Conservation (phyloP, 352 stramenopile species). For the Phytophthora cryptogea region DNA sequence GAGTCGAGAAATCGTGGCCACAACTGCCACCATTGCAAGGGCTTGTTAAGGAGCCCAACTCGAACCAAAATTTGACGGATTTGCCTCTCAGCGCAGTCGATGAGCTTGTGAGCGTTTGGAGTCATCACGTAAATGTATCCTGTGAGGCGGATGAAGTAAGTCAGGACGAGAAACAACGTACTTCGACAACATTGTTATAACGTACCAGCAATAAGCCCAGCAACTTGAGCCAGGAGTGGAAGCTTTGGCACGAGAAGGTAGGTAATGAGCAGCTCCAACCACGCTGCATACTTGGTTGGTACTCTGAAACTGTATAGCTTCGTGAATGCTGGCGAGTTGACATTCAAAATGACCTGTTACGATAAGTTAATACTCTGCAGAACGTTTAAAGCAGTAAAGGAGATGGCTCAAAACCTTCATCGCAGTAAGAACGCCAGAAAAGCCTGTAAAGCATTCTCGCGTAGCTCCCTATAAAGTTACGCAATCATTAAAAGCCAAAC, state of each 20-base stretch:
- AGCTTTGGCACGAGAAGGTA: constrained; percentile 79
- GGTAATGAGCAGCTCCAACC: constrained; percentile 88
- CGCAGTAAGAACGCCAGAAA: constrained; percentile 78
- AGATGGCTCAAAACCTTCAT: constrained; percentile 61
- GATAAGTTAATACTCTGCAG: constrained; percentile 16
- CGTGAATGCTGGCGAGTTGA: constrained; percentile 67
- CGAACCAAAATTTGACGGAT: constrained; percentile 24
- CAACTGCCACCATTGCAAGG: constrained; percentile 31
- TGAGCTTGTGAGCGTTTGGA: constrained; percentile 28
- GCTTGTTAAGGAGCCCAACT: constrained; percentile 28
- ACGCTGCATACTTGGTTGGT: constrained; percentile 87
- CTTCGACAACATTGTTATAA: background rate
- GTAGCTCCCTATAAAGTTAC: constrained; percentile 32
- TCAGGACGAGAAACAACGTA: constrained; percentile 4
- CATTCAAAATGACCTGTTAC: constrained; percentile 80
- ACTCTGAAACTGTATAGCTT: constrained; percentile 74
- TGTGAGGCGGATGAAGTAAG: constrained; percentile 5
- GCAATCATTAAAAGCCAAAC: background rate
- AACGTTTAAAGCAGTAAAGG: background rate
- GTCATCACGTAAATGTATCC: constrained; percentile 41
- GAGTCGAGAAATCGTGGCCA: constrained; percentile 28
- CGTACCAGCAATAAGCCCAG: constrained; percentile 82
- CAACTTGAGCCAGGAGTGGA: constrained; percentile 87
- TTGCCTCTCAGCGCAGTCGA: constrained; percentile 13
- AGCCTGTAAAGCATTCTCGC: constrained; percentile 74